Evolutionary conservation across 352 stramenopile genomes (phyloP).

Genomic region (Globisporangium recalcitrans): DNA sequence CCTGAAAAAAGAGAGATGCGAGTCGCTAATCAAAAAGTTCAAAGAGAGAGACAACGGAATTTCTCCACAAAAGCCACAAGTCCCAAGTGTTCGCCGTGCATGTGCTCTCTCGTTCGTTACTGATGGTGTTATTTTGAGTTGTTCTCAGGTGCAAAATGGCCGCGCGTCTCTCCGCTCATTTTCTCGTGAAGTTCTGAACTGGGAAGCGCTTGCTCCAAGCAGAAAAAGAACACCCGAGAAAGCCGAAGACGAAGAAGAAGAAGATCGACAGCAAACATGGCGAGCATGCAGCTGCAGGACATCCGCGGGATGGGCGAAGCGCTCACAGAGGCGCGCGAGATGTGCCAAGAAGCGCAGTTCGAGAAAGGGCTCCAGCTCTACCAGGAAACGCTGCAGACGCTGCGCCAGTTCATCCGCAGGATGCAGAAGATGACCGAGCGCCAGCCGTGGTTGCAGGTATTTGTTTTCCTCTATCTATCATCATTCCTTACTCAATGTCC

Average conservation of each 20-base stretch:
- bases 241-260: neutral
- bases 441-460: conserved; percentile 74
- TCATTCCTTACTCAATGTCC: neutral
- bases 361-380: conserved; percentile 59
- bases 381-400: conserved; percentile 45
- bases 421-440: conserved; percentile 72
- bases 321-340: conserved; percentile 48
- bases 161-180: conserved; percentile 1
- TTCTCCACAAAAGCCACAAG: conserved; percentile 1
- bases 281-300: conserved; percentile 49
- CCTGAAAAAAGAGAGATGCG: neutral
- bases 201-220: neutral
- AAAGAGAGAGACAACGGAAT: conserved; percentile 10
- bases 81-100: too few species aligned
- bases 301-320: conserved; percentile 67
- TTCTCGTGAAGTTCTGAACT: neutral
- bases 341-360: conserved; percentile 62
- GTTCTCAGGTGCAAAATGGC: neutral
- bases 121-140: neutral
- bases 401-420: conserved; percentile 57
- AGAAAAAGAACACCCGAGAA: too few species aligned
- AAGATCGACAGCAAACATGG: conserved; percentile 17
- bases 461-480: neutral
- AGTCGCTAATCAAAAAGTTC: neutral
- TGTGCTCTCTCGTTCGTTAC: too few species aligned